Evolutionary conservation across 306 rosid genomes (phyloP).

Genomic region (Quercus aquifolioides): DNA sequence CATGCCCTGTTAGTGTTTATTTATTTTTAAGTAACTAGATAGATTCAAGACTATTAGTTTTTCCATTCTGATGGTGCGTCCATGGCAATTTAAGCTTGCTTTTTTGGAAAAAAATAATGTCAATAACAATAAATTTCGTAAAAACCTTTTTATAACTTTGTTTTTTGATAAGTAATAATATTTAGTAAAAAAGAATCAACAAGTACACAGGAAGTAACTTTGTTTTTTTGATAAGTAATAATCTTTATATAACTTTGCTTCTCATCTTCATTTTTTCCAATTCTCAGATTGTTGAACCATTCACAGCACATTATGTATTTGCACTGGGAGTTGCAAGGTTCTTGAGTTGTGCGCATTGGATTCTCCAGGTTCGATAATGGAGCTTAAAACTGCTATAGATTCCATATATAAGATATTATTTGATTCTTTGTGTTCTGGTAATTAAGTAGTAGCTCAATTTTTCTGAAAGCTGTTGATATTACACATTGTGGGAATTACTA

Average conservation of each 20-base stretch:
- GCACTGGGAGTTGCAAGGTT: slow-evolving; percentile 82
- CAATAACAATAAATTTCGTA: no score
- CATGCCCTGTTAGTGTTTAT: neutral
- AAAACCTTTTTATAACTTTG: no score
- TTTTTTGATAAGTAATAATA: no score
- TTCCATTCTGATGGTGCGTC: neutral
- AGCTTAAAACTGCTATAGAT: neutral
- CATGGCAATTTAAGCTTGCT: neutral
- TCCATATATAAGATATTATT: neutral
- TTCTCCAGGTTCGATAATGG: slow-evolving; percentile 58
- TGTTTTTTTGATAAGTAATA: neutral
- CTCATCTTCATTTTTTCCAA: slow-evolving; percentile 4
- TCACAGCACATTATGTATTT: slow-evolving; percentile 80
- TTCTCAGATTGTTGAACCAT: slow-evolving; percentile 75
- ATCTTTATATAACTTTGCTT: neutral
- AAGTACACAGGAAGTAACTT: no score
- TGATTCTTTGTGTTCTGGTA: neutral
- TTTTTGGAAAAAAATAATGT: neutral
- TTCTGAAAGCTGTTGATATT: neutral
- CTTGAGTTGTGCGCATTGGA: slow-evolving; percentile 87
- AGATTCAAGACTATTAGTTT: neutral
- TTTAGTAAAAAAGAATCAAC: no score
- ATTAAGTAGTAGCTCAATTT: neutral
- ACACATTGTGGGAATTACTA: neutral
- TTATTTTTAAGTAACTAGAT: no score